Base-by-base conservation (phyloP, 1,284 basidiomycete genomes). In the Omphalotus olearius region DNA sequence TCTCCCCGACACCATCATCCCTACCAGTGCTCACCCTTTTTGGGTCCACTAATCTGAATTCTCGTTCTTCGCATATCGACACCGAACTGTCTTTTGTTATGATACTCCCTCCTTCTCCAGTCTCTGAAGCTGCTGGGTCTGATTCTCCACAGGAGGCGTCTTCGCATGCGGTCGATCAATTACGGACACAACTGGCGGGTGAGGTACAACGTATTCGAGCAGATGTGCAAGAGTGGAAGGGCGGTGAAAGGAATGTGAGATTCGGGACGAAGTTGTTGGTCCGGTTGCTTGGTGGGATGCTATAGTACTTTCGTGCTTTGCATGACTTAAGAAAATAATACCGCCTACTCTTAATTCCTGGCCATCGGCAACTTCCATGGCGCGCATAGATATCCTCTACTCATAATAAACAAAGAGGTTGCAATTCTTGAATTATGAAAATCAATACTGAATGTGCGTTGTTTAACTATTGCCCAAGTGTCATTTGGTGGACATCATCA, bases 11-110 rank as follows among this genome's bases (percentile, higher is more conserved):
- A 14, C 65, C 70, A 5, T 62, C 65, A 30, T 70, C 74, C 11
- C 69, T 72, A 13, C 91, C 93, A 0, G 70, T 82, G 55, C 68
- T 93, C 39, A 96, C 95, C 0, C 80, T 98, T 46, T 89, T 99
- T 64, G 97, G 96, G 10, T 97, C 93, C 0, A 96, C 94, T 2
- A 99, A 99, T 67, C 84, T 98, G 52, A 97, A 96, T 61, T 88
- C 91, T 0, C 85, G 96, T 2, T 96, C 93, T 1, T 83, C 93
- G 1, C 80, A 90, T 57, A 82, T 97, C 43, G 97, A 99, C 68
- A 89, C 93, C 11, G 96, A 99, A 64, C 79, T 98, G 36, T 95
- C 92, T 1, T 89, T 98, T 59, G 66, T 97, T 41, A 81, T 98
- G 71, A 69, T 88, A 36, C 84, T 93, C 6, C 81, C 83, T 6